Base-by-base conservation (phyloP, 129 eudicot genomes). In the Helichrysum umbraculigerum region DNA sequence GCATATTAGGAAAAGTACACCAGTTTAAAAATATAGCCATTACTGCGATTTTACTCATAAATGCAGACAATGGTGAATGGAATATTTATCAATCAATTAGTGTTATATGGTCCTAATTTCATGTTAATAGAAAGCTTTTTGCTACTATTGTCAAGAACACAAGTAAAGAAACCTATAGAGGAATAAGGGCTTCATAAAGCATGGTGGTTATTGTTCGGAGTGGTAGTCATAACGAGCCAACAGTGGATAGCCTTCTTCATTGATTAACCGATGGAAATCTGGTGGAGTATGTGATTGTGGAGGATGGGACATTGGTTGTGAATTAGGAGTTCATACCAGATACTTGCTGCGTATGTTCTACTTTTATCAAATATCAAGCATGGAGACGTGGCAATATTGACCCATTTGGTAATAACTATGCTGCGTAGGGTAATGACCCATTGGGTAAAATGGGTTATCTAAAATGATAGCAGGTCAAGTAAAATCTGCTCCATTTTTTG, bases 281-380 rank as follows among this genome's bases (percentile, higher is more conserved):
- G 89, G 94, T 59, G 96, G 96, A 56, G 79, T 64, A 7, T 93
- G 98, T 74, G 97, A 93, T 74, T 90, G 97, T 85, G 98, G 97
- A 57, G 98, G 98, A 1, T 93, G 98, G 96, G 96, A 93, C 59
- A 59, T 88, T 42, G 98, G 98, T 74, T 93, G 97, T 86, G 86
- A 87, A 68, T 78, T 90, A 4, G 67, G 71, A 19, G 81, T 93
- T 63, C 87, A 90, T 37, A 39, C 83, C 20, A 70, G 98, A 96
- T 89, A 78, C 54, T 4, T 37, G 35, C 47, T 37, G 34, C 66
- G 10, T 60, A 22, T 60, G 56, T 9, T 60, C 30, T 60, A 17
- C 33, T 28, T 59, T 11, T 59, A 59, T 60, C 83, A 76, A 3
- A 33, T 33, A 33, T 20, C 65, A 59, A 59, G 7, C 65, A 54